These are phyloP conservation scores for Mrakia gelida DNA, from an alignment of 768 basidiomycete genomes.

Conservation along the genomic window DNA sequence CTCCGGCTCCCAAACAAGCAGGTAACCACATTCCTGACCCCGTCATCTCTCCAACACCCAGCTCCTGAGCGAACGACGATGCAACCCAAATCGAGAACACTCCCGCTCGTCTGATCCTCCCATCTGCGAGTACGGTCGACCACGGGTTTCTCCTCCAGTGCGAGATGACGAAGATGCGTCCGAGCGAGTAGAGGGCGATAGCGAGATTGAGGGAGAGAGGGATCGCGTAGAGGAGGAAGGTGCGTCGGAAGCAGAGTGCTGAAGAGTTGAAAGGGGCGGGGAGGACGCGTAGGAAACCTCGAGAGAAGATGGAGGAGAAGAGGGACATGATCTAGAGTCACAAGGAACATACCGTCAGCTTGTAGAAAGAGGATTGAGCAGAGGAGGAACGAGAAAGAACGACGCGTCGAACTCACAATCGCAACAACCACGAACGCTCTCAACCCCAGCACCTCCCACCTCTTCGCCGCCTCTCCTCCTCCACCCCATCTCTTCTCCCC, in stretches of 20 bases:
- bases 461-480: not conserved
- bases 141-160: not conserved
- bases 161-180: not conserved
- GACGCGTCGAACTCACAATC: not conserved
- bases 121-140: not conserved
- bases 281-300: not conserved
- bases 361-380: too few species aligned
- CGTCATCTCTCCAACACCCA: not conserved
- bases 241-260: not conserved
- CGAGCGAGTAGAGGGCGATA: not conserved
- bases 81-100: not conserved
- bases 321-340: not conserved
- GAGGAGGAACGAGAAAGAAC: not conserved
- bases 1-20: not conserved
- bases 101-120: not conserved
- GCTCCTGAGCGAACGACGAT: not conserved
- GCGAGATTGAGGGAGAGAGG: not conserved
- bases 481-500: not conserved
- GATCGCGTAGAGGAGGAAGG: conserved; percentile 11
- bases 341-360: too few species aligned
- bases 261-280: not conserved
- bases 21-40: not conserved
- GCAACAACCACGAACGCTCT: not conserved
- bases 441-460: not conserved
- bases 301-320: conserved; percentile 1